Percentiles rank a stretch among this genome's conserved stretches.
Evolutionary conservation across 225 moss, liverwort and hornwort species (phyloP).

Genomic region (Polytrichum formosum): DNA sequence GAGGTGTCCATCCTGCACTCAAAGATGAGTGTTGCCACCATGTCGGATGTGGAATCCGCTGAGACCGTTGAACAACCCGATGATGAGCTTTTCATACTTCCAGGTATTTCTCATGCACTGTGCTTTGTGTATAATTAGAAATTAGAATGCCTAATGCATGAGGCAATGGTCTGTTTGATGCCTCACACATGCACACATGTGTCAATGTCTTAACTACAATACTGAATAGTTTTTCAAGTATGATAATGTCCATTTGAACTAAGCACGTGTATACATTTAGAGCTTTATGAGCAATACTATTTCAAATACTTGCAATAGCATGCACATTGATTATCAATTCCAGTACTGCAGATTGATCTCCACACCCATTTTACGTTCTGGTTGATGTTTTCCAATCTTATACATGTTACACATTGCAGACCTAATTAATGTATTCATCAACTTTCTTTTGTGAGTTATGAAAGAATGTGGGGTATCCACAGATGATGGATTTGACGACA

Average conservation of each 20-base stretch:
- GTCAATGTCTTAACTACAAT: too few relatives aligned
- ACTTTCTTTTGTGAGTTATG: neutral
- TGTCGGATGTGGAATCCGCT: constrained; percentile 26
- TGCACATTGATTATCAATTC: neutral
- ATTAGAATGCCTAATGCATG: too few relatives aligned
- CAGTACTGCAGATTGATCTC: neutral
- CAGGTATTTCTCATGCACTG: constrained; percentile 15
- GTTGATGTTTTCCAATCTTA: neutral
- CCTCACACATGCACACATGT: too few relatives aligned
- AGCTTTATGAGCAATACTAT: neutral
- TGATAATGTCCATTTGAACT: too few relatives aligned
- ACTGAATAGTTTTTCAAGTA: too few relatives aligned
- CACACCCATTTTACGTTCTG: neutral
- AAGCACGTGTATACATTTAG: too few relatives aligned
- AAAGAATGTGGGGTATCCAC: neutral
- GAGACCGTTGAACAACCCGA: constrained; percentile 22
- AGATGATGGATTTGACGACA: constrained; percentile 47
- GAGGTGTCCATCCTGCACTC: neutral
- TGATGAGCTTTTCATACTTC: constrained; percentile 39
- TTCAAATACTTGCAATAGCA: neutral
- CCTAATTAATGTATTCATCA: neutral
- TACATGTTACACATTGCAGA: neutral
- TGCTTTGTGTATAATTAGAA: neutral
- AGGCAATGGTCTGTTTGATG: too few relatives aligned
- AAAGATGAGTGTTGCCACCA: constrained; percentile 6